These are phyloP conservation scores for Massarina eburnea DNA, from an alignment of 2,329 filamentous ascomycete species.

Conservation along the genomic window DNA sequence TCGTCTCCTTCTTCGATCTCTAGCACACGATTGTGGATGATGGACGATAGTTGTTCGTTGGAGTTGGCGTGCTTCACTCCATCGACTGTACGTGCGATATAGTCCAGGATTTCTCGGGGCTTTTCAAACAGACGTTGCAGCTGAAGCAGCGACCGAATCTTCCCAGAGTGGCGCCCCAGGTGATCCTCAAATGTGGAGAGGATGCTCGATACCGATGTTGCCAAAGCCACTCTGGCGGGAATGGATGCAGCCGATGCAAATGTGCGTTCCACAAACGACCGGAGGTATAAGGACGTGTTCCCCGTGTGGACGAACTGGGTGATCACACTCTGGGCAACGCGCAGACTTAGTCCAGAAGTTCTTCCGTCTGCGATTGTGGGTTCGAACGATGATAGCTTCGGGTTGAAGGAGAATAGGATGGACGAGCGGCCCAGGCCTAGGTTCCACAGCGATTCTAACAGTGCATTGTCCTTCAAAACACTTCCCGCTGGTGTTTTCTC, in stretches of 20 bases:
- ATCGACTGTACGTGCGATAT: conserved; percentile 55
- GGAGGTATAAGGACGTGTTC: conserved; percentile 36
- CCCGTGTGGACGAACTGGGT: conserved; percentile 47
- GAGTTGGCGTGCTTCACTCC: conserved; percentile 46
- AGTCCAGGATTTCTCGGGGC: conserved; percentile 55
- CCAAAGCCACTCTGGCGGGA: conserved; percentile 46
- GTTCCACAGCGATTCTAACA: conserved; percentile 60
- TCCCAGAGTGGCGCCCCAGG: conserved; percentile 30
- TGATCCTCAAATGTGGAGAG: conserved; percentile 46
- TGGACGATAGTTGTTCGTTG: conserved; percentile 42
- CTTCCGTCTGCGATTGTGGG: conserved; percentile 48
- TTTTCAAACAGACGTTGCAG: conserved; percentile 45
- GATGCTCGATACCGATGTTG: conserved; percentile 42
- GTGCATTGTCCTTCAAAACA: conserved; percentile 40
- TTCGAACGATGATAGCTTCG: conserved; percentile 55
- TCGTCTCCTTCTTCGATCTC: conserved; percentile 64
- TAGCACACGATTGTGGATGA: conserved; percentile 40
- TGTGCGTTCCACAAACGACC: conserved; percentile 41
- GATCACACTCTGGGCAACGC: conserved; percentile 55
- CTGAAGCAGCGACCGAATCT: conserved; percentile 42
- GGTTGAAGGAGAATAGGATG: conserved; percentile 66
- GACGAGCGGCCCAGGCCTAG: conserved; percentile 72
- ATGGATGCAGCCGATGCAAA: conserved; percentile 38
- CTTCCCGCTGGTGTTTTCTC: conserved; percentile 41
- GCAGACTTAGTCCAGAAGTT: conserved; percentile 55